Evolutionary conservation across 257 asterid species (phyloP), one percentile per base, ranked within the genome.

Genomic region (Knoxia roxburghii): DNA sequence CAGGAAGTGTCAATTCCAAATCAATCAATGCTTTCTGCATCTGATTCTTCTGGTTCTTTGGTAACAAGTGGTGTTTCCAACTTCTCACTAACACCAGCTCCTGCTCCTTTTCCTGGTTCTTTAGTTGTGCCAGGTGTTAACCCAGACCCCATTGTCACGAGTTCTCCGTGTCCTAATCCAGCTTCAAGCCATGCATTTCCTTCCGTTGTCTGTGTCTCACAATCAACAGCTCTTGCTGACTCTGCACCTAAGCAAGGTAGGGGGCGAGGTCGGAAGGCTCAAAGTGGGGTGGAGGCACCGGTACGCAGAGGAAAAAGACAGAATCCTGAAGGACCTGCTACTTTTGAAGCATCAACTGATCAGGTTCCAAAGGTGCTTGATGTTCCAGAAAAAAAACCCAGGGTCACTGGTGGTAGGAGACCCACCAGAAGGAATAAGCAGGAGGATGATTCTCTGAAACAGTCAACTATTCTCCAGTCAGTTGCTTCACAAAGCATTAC

Each of bases 301-400:
- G 83, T 76, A 67, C 81, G 96, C 53, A 84, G 88, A 80, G 89
- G 92, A 68, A 87, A 84, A 80, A 83, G 86, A 76, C 87, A 78
- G 76, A 93, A 84, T 55, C 72, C 80, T 73, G 72, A 69, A 49
- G 76, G 49, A 21, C 52, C 86, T 68, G 61, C 46, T 70, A 72
- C 65, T 75, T 79, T 88, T 70, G 95, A 80, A 52, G 75, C 71
- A 66, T 41, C 74, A 72, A 41, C 76, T 71, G 78, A 71, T 77
- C 84, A 75, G 82, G 87, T 75, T 76, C 73, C 74, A 70, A 73
- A 72, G 67, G 33, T 75, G 50, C 55, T 68, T 79, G 90, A 80
- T 72, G 84, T 85, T 65, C 84, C 82, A 23, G 88, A 49, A 67
- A 92, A 85, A 73, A 87, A 83, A 81, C 76, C 91, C 35, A 84